Percentiles rank a stretch among this genome's conserved stretches.
phyloP scores from a whole-genome alignment of 805 yeast genomes.

The Suhomyces xylopsoci region DNA sequence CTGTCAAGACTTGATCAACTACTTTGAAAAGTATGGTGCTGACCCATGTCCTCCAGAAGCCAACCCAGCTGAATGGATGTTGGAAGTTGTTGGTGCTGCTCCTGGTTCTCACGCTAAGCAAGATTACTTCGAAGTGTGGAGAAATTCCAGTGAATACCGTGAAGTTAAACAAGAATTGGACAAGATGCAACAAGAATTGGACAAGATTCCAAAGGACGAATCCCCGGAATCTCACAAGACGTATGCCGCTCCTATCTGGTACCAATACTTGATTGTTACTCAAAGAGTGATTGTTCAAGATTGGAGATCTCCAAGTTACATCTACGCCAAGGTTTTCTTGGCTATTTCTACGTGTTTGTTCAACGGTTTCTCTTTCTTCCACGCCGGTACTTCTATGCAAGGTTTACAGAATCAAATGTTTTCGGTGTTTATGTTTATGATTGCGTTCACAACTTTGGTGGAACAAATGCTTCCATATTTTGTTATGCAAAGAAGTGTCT shows the following conservation, averaged over 20 bases:
- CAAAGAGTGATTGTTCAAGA: constrained; percentile 36
- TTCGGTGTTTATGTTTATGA: constrained; percentile 65
- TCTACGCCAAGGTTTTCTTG: constrained; percentile 59
- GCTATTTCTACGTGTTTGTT: constrained; percentile 53
- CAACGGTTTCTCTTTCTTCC: constrained; percentile 72
- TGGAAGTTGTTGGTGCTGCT: constrained; percentile 80
- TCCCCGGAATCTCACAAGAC: constrained; percentile 19
- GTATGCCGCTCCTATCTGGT: constrained; percentile 28
- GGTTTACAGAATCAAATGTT: constrained; percentile 67
- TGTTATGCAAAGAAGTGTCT: constrained; percentile 59
- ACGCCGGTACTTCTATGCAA: constrained; percentile 45
- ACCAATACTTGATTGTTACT: constrained; percentile 21
- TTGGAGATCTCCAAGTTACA: constrained; percentile 33
- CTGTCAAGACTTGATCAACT: constrained; percentile 26
- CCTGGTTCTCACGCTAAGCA: constrained; percentile 73
- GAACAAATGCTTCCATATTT: constrained; percentile 59
- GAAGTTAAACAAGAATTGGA: constrained; percentile 60
- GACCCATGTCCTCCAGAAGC: constrained; percentile 36
- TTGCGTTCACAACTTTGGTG: constrained; percentile 52
- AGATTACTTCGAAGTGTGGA: constrained; percentile 78
- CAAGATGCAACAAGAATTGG: constrained; percentile 58
- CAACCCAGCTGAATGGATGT: constrained; percentile 75
- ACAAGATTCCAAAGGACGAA: constrained; percentile 20
- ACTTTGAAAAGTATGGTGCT: constrained; percentile 39
- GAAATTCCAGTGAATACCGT: constrained; percentile 58